These are phyloP conservation scores for Termitomyces heimii DNA, from an alignment of 768 basidiomycete species.

Conservation along the genomic window DNA sequence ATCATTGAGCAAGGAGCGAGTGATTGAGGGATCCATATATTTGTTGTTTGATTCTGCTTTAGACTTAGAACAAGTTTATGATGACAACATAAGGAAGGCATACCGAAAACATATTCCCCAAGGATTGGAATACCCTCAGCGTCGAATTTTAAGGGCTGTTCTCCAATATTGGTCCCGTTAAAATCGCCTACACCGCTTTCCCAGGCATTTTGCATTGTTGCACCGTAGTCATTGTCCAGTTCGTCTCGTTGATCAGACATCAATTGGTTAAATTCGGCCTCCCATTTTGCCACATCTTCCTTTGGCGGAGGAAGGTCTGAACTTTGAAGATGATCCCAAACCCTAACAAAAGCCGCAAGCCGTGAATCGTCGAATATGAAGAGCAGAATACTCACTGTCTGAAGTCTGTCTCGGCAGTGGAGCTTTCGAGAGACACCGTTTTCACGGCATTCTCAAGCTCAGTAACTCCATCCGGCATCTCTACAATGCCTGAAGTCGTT, in stretches of 20 bases:
- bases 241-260: conserved; percentile 67
- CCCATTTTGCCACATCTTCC: conserved; percentile 75
- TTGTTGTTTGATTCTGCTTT: conserved; percentile 64
- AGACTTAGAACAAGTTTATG: neutral
- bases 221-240: conserved; percentile 56
- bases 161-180: conserved; percentile 24
- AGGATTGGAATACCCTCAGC: conserved; percentile 74
- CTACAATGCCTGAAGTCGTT: conserved; percentile 45
- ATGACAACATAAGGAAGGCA: conserved; percentile 15
- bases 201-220: conserved; percentile 60
- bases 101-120: conserved; percentile 73
- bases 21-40: conserved; percentile 49
- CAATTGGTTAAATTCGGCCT: conserved; percentile 75
- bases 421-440: conserved; percentile 26
- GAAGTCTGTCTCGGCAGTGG: conserved; percentile 34
- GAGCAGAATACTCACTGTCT: conserved; percentile 37
- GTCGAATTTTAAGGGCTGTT: conserved; percentile 45
- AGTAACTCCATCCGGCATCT: conserved; percentile 39
- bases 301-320: conserved; percentile 50
- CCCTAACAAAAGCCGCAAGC: conserved; percentile 28
- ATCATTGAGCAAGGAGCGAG: conserved; percentile 51
- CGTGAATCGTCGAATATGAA: neutral
- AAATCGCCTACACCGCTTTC: conserved; percentile 46
- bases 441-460: conserved; percentile 33
- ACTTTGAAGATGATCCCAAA: conserved; percentile 57